These are phyloP conservation scores for Avicennia marina DNA, from an alignment of 257 asterid genomes.

Conservation along the genomic window DNA sequence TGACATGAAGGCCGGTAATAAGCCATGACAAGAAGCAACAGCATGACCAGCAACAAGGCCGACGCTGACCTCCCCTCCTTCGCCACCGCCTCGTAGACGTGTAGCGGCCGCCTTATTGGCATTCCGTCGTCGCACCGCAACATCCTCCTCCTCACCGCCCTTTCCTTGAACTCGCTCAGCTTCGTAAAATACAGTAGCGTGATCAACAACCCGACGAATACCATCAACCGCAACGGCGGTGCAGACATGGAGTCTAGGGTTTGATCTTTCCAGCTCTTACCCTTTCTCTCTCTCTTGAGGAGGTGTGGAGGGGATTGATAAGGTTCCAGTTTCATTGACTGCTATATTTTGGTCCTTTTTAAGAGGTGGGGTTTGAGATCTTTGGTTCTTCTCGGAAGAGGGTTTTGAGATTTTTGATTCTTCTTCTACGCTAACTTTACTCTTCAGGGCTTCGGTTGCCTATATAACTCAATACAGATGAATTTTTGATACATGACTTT, in stretches of 20 bases:
- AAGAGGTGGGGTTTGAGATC: too few relatives aligned
- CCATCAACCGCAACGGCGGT: slow-evolving; percentile 59
- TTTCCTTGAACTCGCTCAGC: slow-evolving; percentile 30
- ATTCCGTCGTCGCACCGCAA: slow-evolving; percentile 25
- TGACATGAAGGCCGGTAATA: slow-evolving; percentile 45
- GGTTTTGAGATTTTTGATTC: too few relatives aligned
- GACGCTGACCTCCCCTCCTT: slow-evolving; percentile 42
- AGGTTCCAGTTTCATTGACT: too few relatives aligned
- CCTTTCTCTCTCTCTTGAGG: slow-evolving; percentile 53
- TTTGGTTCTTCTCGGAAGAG: too few relatives aligned
- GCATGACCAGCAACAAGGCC: slow-evolving; percentile 35
- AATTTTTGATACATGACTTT: too few relatives aligned
- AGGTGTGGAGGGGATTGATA: too few relatives aligned
- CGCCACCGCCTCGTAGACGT: slow-evolving; percentile 4
- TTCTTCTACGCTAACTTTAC: too few relatives aligned
- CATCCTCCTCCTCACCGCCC: slow-evolving; percentile 32
- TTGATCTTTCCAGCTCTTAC: slow-evolving; percentile 61
- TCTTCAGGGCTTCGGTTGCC: too few relatives aligned
- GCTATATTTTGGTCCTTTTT: too few relatives aligned
- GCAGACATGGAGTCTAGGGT: slow-evolving; percentile 51
- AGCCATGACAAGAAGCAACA: slow-evolving; percentile 48
- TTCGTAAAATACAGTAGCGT: slow-evolving; percentile 34
- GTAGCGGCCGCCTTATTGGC: slow-evolving; percentile 19
- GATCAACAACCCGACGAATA: slow-evolving; percentile 42
- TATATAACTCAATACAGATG: too few relatives aligned